Evolutionary conservation across 371 early-diverging fungal genomes (phyloP).

Genomic region (Rhizomucor pusillus): DNA sequence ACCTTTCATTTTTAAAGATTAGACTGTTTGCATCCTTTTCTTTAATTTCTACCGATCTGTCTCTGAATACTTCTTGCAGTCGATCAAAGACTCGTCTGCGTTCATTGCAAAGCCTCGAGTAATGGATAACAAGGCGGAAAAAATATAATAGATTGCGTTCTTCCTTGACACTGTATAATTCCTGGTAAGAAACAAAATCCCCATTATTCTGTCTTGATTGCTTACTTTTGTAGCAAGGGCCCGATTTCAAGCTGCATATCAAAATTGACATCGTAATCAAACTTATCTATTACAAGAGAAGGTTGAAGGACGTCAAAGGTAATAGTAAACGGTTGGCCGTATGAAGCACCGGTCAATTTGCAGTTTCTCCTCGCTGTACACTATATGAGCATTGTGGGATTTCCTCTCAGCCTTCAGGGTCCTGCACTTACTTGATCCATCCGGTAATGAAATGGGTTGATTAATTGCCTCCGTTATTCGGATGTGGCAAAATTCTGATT

Average conservation of each 20-base stretch:
- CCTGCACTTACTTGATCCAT: background rate
- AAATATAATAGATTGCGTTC: conserved; percentile 28
- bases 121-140: conserved; percentile 28
- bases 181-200: too few species aligned
- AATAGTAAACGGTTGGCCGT: conserved; percentile 18
- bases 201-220: background rate
- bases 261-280: conserved; percentile 24
- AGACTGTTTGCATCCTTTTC: conserved; percentile 13
- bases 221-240: conserved; percentile 26
- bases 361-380: conserved; percentile 26
- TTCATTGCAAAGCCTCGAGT: conserved; percentile 21
- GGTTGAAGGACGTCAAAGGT: conserved; percentile 27
- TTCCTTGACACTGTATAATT: conserved; percentile 25
- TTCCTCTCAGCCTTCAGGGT: background rate
- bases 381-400: background rate
- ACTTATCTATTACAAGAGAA: conserved; percentile 12
- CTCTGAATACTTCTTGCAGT: conserved; percentile 5
- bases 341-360: conserved; percentile 20
- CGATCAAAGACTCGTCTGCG: conserved; percentile 16
- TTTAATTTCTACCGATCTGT: conserved; percentile 11
- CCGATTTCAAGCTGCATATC: conserved; percentile 29
- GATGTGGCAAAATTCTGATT: conserved; percentile 10
- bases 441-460: background rate
- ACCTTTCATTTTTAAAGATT: conserved; percentile 21
- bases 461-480: background rate